Evolutionary conservation across 768 basidiomycete species (phyloP).

Genomic region (Kwoniella dejecticola): DNA sequence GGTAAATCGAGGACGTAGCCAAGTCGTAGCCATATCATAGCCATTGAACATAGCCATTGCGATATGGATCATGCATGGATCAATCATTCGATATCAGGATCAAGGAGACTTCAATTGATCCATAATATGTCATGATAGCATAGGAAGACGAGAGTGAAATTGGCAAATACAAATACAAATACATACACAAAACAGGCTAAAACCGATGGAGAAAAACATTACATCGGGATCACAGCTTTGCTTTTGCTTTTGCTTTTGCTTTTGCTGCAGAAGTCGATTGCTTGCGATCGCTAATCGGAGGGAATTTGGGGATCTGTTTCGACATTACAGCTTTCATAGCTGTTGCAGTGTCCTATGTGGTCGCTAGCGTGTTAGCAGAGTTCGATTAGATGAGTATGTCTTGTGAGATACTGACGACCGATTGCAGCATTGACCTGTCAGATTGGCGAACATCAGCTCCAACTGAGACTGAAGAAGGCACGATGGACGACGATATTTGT

Average conservation of each 20-base stretch:
- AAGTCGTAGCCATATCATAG: too few relatives aligned
- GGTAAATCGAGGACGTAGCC: conserved; percentile 16
- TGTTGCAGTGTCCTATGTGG: conserved; percentile 28
- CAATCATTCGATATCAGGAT: too few relatives aligned
- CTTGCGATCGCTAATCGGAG: conserved; percentile 15
- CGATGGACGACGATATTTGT: too few relatives aligned
- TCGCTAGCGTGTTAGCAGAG: neutral
- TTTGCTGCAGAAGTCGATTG: neutral
- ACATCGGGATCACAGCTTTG: conserved; percentile 8
- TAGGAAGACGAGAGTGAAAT: too few relatives aligned
- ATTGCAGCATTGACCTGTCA: conserved; percentile 60
- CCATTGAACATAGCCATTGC: too few relatives aligned
- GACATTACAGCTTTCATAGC: conserved; percentile 45
- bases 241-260: conserved; percentile 5
- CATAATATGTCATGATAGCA: too few relatives aligned
- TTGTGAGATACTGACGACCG: conserved; percentile 55
- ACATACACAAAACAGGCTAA: too few relatives aligned
- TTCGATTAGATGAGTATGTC: neutral
- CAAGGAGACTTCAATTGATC: too few relatives aligned
- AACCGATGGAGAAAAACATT: too few relatives aligned
- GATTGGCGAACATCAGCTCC: conserved; percentile 1
- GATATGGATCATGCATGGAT: too few relatives aligned
- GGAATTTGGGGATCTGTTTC: conserved; percentile 31
- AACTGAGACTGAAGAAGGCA: too few relatives aligned
- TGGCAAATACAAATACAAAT: too few relatives aligned